Evolutionary conservation across 106 monocot genomes (phyloP), one percentile per base, ranked within the genome.

Genomic region (Narthecium ossifragum): DNA sequence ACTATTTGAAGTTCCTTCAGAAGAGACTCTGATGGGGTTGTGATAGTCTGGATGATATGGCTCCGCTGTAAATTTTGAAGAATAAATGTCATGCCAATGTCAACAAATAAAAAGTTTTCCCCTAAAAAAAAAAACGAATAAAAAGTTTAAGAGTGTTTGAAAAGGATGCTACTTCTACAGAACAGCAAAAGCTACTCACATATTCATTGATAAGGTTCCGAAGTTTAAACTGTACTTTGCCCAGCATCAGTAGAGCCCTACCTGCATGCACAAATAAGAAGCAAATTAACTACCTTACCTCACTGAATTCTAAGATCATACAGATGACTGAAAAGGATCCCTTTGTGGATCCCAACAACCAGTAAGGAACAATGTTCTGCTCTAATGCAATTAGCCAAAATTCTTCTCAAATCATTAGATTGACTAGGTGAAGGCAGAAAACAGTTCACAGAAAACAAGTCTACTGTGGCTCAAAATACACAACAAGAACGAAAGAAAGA

Each of bases 171-270:
- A 13, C 18, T 43, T 43, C 11, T 17, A 43, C 14, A 43, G 43
- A 43, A 43, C 17, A 31, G 27, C 14, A 31, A 65, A 6, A 22
- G 67, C 25, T n/a, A 46, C 80, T 78, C 51, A 92, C 92, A 68
- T 92, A 92, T 65, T 23, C 67, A 80, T 92, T 72, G 2, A 92
- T 57, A 64, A 83, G 70, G 69, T 86, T 83, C 53, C 87, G 86
- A 57, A 92, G 80, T 51, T 64, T 75, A 65, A 84, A 92, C 65
- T 92, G 92, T 36, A 63, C 75, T 66, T 92, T 92, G 4, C 92
- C 92, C 43, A 92, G 65, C 83, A 77, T 80, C 72, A 86, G 70
- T 23, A 92, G 59, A 55, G 71, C 83, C 53, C 68, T 75, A 25
- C 83, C 92, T 92, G 72, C 51, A 70, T 36, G 30, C 15, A 73